Evolutionary conservation across 129 eudicot species (phyloP), one percentile per base, ranked within the genome.

Genomic region (Ambrosia trifida): DNA sequence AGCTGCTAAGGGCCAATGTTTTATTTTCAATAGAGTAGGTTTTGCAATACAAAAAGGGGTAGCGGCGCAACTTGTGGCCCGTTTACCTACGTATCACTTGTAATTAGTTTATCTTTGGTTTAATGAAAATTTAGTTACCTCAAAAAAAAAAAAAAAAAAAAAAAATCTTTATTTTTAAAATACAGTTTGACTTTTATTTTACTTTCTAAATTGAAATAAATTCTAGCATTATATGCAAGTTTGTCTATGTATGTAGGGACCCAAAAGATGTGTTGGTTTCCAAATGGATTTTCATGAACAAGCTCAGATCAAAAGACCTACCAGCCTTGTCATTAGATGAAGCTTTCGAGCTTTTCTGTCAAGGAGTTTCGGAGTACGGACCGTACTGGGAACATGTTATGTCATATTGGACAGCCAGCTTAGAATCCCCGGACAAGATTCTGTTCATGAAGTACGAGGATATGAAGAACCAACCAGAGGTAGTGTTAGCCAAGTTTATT

Each of bases 391-490:
- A 83, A 5, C 90, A 82, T 69, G 80, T 79, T 3, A 0, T 82
- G 72, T 83, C 51, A 9, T 86, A 83, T 56, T 80, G 73, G 73
- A 78, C 66, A 40, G 79, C 74, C 4, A 83, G 84, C 59, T 12
- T 75, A 43, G 77, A 76, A 50, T 61, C 41, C 32, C 86, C 88
- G 1, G 54, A 72, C 0, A 76, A 44, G 7, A 59, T 78, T 46
- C 5, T 80, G 11, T 83, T 83, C 58, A 12, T 83, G 43, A 81
- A 73, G 51, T 86, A 80, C 0, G 91, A 86, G 68, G 91, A 86
- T 11, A 5, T 86, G 46, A 78, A 59, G 56, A 43, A 12, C 1
- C 69, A 84, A 9, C 76, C 92, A 2, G 17, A 7, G 19, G 19
- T 41, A 9, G 66, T 57, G 6, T 9, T 79, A 10, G 43, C 43